phyloP scores from a whole-genome alignment of 2,329 filamentous ascomycete genomes.

The Fusarium liriodendri region DNA sequence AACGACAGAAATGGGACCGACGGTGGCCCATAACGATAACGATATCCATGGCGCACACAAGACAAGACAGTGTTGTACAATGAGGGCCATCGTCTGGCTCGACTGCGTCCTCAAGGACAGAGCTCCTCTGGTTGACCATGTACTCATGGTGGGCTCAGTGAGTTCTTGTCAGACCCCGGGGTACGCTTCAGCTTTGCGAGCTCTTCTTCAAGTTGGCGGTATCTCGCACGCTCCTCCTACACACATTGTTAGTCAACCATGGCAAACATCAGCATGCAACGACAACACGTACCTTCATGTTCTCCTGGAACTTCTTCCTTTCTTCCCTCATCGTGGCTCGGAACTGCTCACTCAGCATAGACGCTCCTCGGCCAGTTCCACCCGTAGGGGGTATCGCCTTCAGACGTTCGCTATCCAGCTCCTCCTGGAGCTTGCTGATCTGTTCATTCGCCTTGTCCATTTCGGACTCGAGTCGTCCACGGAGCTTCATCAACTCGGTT shows the following conservation, averaged over 20 bases:
- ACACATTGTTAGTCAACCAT: constrained; percentile 43
- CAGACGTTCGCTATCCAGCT: constrained; percentile 63
- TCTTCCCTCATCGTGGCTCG: constrained; percentile 67
- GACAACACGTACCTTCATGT: constrained; percentile 57
- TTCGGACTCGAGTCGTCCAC: constrained; percentile 55
- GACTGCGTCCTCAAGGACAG: not conserved
- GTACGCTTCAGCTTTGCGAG: constrained; percentile 56
- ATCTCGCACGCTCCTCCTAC: constrained; percentile 62
- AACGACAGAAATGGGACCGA: constrained; percentile 13
- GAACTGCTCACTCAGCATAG: constrained; percentile 68
- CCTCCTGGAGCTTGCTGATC: constrained; percentile 59
- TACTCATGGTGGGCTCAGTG: constrained; percentile 53
- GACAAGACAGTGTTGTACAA: constrained; percentile 32
- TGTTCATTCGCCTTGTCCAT: constrained; percentile 50
- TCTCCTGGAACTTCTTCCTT: constrained; percentile 67
- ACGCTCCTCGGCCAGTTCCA: constrained; percentile 55
- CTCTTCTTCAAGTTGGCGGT: constrained; percentile 64
- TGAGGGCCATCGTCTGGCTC: not conserved
- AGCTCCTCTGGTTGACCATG: not conserved
- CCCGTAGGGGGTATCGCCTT: constrained; percentile 53
- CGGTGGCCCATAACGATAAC: not conserved
- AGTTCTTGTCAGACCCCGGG: constrained; percentile 56
- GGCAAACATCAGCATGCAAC: not conserved
- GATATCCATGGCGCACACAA: not conserved
- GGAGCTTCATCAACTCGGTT: constrained; percentile 39